phyloP scores from a whole-genome alignment of 2,329 filamentous ascomycete genomes.

The Colletotrichum horii region DNA sequence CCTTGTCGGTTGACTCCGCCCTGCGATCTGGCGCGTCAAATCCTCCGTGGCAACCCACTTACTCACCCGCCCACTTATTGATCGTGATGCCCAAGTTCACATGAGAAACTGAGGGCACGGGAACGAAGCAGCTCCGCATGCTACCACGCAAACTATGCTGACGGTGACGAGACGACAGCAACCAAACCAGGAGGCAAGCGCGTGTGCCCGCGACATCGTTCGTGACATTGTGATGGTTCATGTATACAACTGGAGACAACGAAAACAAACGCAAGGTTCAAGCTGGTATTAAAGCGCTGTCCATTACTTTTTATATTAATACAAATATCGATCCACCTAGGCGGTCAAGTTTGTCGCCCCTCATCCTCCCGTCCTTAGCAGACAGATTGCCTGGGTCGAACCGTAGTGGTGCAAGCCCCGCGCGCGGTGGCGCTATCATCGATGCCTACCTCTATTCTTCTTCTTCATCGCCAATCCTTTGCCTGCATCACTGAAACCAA shows the following conservation, averaged over 20 bases:
- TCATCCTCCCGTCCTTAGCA: background rate
- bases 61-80: background rate
- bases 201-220: background rate
- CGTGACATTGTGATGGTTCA: background rate
- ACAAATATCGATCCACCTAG: background rate
- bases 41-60: background rate
- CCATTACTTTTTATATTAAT: slow-evolving; percentile 1
- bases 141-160: background rate
- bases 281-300: background rate
- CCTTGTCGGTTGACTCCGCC: background rate
- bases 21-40: background rate
- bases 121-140: background rate
- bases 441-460: background rate
- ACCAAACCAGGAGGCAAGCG: background rate
- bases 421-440: background rate
- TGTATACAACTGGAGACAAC: background rate
- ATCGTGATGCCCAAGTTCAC: background rate
- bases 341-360: background rate
- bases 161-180: background rate
- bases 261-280: background rate
- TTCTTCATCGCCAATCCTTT: background rate
- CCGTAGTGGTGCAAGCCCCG: background rate
- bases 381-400: background rate
- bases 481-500: background rate
- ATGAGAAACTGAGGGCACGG: background rate